Conservation (phyloP, 176 grass and related monocot species). For the Triticum turgidum region DNA sequence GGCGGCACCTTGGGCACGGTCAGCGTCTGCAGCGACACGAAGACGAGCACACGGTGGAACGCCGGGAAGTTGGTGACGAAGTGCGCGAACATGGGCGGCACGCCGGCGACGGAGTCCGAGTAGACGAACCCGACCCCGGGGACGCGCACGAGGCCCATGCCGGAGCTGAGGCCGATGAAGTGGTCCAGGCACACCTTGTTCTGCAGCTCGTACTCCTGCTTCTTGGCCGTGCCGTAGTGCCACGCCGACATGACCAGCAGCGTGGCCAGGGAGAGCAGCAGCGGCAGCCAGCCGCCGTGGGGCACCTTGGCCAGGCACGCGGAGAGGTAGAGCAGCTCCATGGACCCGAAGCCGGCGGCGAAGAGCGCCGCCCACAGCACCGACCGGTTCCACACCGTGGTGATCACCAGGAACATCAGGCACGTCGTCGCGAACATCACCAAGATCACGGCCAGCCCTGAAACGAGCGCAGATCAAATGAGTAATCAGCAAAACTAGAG, state of each 20-base stretch:
- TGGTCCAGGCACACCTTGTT: slow-evolving; percentile 74
- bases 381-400: slow-evolving; percentile 61
- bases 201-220: slow-evolving; percentile 70
- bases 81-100: slow-evolving; percentile 88
- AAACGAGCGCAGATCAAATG: not conserved
- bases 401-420: slow-evolving; percentile 89
- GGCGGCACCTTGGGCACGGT: slow-evolving; percentile 67
- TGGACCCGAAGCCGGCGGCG: slow-evolving; percentile 58
- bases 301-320: slow-evolving; percentile 66
- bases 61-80: slow-evolving; percentile 96
- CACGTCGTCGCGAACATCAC: slow-evolving; percentile 91
- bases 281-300: slow-evolving; percentile 79
- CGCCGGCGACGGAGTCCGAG: slow-evolving; percentile 46
- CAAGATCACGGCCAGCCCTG: slow-evolving; percentile 73
- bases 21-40: slow-evolving; percentile 72
- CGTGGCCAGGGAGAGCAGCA: slow-evolving; percentile 57
- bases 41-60: slow-evolving; percentile 81
- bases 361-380: slow-evolving; percentile 52
- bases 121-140: slow-evolving; percentile 76
- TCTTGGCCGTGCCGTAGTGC: slow-evolving; percentile 88
- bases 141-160: slow-evolving; percentile 67
- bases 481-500: too few species aligned
- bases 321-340: slow-evolving; percentile 73
- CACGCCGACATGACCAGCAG: slow-evolving; percentile 68
- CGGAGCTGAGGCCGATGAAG: slow-evolving; percentile 58